Evolutionary conservation across 352 stramenopile species (phyloP).

Genomic region (Thalassiosira hispida): DNA sequence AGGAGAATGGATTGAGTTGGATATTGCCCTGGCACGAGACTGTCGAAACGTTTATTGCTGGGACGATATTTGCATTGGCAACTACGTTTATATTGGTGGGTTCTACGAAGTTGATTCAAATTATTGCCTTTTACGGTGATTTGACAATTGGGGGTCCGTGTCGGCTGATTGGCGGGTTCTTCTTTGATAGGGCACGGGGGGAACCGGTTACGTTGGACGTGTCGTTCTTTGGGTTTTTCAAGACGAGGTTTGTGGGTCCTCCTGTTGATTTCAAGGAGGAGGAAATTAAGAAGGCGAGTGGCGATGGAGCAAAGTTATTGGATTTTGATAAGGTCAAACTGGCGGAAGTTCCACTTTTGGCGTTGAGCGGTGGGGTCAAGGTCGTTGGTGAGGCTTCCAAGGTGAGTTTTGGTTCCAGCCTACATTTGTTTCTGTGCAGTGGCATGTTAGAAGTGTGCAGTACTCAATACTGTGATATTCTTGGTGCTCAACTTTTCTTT

Average conservation of each 20-base stretch:
- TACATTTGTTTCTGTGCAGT: too few relatives aligned
- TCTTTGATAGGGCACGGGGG: constrained; percentile 78
- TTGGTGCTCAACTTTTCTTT: too few relatives aligned
- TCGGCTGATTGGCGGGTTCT: constrained; percentile 77
- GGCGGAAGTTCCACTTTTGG: constrained; percentile 55
- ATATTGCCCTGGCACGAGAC: constrained; percentile 85
- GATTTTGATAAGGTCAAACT: constrained; percentile 63
- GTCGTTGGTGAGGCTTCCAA: constrained; percentile 61
- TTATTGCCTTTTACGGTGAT: constrained; percentile 84
- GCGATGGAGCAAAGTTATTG: constrained; percentile 31
- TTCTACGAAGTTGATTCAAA: constrained; percentile 84
- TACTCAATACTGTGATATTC: too few relatives aligned
- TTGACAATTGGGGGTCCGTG: constrained; percentile 77
- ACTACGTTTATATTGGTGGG: constrained; percentile 86
- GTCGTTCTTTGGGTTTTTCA: constrained; percentile 76
- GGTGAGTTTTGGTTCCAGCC: constrained; percentile 47
- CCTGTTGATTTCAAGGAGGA: constrained; percentile 59
- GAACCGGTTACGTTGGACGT: constrained; percentile 83
- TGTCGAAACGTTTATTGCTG: constrained; percentile 85
- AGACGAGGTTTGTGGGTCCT: constrained; percentile 79
- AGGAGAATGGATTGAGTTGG: constrained; percentile 83
- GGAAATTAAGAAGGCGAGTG: constrained; percentile 21
- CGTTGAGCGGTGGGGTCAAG: constrained; percentile 68
- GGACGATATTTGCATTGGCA: constrained; percentile 85
- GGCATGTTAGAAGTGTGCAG: too few relatives aligned